phyloP scores from a whole-genome alignment of 169 alveolate species.

The Prorocentrum cordatum region DNA sequence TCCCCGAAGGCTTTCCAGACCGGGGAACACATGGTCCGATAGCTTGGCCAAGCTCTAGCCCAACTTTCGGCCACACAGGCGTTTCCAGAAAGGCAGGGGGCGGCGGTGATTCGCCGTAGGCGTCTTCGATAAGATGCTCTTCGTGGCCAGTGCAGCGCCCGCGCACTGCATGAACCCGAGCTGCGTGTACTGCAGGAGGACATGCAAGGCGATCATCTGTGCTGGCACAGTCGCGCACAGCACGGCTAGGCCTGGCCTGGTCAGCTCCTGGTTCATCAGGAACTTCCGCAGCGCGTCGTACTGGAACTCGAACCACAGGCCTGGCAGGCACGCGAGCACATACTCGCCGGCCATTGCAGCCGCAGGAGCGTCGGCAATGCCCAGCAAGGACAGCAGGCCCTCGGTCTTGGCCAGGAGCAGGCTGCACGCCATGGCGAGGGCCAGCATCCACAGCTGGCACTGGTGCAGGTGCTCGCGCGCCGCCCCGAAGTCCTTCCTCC shows the following conservation, averaged over 20 bases:
- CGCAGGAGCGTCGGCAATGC: constrained; percentile 5
- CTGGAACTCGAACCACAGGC: constrained; percentile 53
- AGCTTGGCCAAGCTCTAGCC: too few species aligned
- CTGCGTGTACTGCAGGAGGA: too few species aligned
- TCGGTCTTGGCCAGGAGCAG: constrained; percentile 9
- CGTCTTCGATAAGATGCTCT: too few species aligned
- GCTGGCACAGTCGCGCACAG: too few species aligned
- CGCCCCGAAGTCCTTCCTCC: not conserved
- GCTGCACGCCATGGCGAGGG: constrained; percentile 14
- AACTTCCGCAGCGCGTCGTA: constrained; percentile 28
- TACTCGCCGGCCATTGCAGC: constrained; percentile 26
- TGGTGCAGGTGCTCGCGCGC: constrained; percentile 34
- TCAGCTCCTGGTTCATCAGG: constrained; percentile 48
- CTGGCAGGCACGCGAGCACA: constrained; percentile 25
- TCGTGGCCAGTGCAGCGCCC: too few species aligned
- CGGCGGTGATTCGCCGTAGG: too few species aligned
- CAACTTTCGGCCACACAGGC: too few species aligned
- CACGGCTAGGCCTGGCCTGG: constrained; percentile 22
- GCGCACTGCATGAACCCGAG: too few species aligned
- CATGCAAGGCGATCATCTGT: too few species aligned
- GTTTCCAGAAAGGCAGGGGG: too few species aligned
- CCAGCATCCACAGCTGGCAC: constrained; percentile 35
- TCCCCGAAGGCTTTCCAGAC: too few species aligned
- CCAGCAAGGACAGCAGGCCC: not conserved
- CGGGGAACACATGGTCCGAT: too few species aligned